Base-by-base conservation (phyloP, 2,329 filamentous ascomycete genomes). In the Pyrenochaeta sp. region DNA sequence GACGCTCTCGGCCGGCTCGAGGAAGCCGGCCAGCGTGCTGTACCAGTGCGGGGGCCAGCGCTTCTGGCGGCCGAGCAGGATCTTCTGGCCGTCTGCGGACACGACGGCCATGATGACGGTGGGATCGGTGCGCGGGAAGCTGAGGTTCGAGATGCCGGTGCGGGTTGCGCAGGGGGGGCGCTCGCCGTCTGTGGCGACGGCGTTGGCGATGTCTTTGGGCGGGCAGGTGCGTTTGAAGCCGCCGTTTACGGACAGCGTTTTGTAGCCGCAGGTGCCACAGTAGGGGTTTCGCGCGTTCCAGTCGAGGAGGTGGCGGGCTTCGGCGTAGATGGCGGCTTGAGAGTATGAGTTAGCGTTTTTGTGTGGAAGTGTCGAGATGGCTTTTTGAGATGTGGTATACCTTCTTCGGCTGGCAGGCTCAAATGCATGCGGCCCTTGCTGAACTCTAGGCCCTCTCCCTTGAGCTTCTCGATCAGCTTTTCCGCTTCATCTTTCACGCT, bases 61-160 rank as follows among this genome's bases (percentile, higher is more conserved):
- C 72, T 88, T 89, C 64, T 89, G 85, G 10, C 94, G 86, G 24
- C 94, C 94, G 1, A 99, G 86, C 6, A 99, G 82, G 26, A 96
- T 75, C 49, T 84, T 83, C 55, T 86, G 81, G 35, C 88, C 88
- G 58, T 95, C 89, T 36, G 86, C 79, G 39, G 88, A 95, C 21
- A 97, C 83, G 8, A 96, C 87, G 1, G 92, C 93, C 74, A 95
- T 92, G 73, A 99, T 99, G 69, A 97, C 91, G 19, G 90, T 96
- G 1, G 92, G 91, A 61, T 96, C 92, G 2, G 93, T 96, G 36
- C 92, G 84, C 3, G 93, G 93, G 78, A 96, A 97, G 64, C 82
- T 87, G 39, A 96, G 80, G 73, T 99, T 99, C 21, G 91, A 96
- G 31, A 99, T 76, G 18, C 90, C 91, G 26, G 84, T 87, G 40